Evolutionary conservation across 306 rosid genomes (phyloP).

Genomic region (Prunus armeniaca): DNA sequence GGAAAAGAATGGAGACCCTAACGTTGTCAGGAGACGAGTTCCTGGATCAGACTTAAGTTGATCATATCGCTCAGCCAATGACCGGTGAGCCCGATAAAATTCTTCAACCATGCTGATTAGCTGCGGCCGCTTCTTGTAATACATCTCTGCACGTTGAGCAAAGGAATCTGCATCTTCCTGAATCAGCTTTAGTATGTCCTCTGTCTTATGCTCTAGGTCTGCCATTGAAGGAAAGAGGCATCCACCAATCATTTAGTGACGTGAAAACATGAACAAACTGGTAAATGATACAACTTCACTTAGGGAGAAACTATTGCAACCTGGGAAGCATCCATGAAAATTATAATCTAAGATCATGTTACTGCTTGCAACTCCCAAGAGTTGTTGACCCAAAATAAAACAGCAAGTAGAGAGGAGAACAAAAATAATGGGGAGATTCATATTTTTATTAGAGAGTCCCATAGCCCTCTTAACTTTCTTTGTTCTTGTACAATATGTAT

Average conservation of each 20-base stretch:
- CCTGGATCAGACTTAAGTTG: constrained; percentile 63
- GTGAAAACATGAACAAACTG: not conserved
- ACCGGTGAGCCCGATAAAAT: constrained; percentile 72
- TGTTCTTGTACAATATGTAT: not conserved
- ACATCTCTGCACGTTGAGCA: constrained; percentile 92
- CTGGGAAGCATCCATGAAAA: not conserved
- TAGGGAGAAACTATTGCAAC: not conserved
- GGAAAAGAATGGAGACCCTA: constrained; percentile 58
- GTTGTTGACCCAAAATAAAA: constrained; percentile 15
- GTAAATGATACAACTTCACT: not conserved
- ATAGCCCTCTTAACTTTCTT: not conserved
- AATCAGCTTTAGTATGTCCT: constrained; percentile 58
- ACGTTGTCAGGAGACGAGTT: constrained; percentile 39
- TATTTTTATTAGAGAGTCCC: not conserved
- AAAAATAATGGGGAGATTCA: not conserved
- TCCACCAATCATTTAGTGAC: not conserved
- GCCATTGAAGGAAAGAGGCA: constrained; percentile 14
- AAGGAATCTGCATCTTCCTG: constrained; percentile 90
- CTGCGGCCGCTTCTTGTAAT: constrained; percentile 79
- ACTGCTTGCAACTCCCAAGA: not conserved
- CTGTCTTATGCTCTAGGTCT: constrained; percentile 73
- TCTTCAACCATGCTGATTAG: constrained; percentile 79
- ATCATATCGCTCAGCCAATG: constrained; percentile 71
- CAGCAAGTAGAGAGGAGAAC: constrained; percentile 19
- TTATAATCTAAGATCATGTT: not conserved